Evolutionary conservation across 2,329 filamentous ascomycete species (phyloP), one percentile per base, ranked within the genome.

Genomic region (Alternaria ethzedia): DNA sequence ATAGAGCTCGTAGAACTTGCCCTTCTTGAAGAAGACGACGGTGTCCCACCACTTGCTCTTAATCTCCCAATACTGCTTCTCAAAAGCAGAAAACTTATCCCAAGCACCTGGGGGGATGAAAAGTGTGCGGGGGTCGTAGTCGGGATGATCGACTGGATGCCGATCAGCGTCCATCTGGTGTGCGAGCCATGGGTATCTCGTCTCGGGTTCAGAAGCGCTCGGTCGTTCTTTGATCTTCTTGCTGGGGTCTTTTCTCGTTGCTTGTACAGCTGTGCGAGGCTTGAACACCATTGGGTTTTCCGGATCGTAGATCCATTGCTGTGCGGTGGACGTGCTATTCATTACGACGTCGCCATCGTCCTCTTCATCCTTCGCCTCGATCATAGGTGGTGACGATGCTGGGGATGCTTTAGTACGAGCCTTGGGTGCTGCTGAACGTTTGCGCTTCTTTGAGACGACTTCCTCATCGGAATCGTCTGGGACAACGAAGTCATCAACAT

Each of bases 11-110:
- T 97, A 99, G 81, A 99, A 99, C 75, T 99, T 99, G 75, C 96
- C 96, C 84, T 99, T 99, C 82, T 98, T 99, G 89, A 99, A 99
- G 82, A 99, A 99, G 15, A 99, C 95, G 49, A 99, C 91, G 0
- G 94, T 97, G 70, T 97, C 94, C 92, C 93, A 98, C 69, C 96
- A 92, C 72, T 97, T 97, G 79, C 94, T 92, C 83, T 99, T 99
- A 80, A 99, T 98, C 75, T 97, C 93, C 96, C 96, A 99, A 79
- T 99, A 99, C 78, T 99, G 96, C 79, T 94, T 96, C 81, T 99
- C 96, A 69, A 99, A 99, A 0, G 95, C 88, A 0, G 94, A 96
- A 77, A 99, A 97, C 25, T 91, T 90, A 28, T 83, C 82, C 89
- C 90, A 97, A 0, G 93, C 93, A 32, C 85, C 77, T 0, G 93